These are phyloP conservation scores for Pseudocercospora eumusae DNA, from an alignment of 2,329 filamentous ascomycete species.

Conservation along the genomic window DNA sequence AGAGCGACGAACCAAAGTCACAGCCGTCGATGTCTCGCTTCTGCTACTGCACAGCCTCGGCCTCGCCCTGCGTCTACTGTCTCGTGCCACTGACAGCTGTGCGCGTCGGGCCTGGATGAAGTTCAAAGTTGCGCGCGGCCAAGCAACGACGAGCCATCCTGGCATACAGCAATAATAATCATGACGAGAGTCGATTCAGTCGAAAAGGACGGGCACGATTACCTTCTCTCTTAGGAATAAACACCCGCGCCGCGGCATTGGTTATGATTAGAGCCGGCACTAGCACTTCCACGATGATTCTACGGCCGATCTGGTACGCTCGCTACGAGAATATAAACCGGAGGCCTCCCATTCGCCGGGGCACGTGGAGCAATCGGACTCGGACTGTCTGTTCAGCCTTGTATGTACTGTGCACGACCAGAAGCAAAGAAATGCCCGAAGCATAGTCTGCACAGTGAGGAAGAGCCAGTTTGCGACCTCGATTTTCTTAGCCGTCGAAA, in stretches of 20 bases:
- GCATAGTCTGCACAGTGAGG: not conserved
- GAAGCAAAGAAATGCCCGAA: not conserved
- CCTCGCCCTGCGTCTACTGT: constrained; percentile 11
- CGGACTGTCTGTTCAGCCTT: constrained; percentile 4
- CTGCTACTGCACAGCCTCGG: not conserved
- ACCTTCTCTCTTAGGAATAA: constrained; percentile 17
- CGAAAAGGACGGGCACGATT: constrained; percentile 8
- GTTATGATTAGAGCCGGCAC: constrained; percentile 8
- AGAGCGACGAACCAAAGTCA: constrained; percentile 16
- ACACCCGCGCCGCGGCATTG: constrained; percentile 8
- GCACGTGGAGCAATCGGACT: not conserved
- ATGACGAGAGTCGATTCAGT: constrained; percentile 2
- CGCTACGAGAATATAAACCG: not conserved
- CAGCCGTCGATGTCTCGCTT: not conserved
- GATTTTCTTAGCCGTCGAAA: not conserved
- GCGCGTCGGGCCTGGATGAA: not conserved
- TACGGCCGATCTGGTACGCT: constrained; percentile 1
- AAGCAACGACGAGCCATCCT: constrained; percentile 7
- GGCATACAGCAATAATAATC: too few relatives aligned
- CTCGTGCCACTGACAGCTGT: constrained; percentile 5
- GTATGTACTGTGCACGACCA: not conserved
- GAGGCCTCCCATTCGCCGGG: not conserved
- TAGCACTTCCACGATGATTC: not conserved
- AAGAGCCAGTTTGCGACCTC: not conserved
- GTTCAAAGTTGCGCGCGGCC: constrained; percentile 1